Base-by-base conservation (phyloP, 805 yeast genomes). In the Blastobotrys chiropterorum region DNA sequence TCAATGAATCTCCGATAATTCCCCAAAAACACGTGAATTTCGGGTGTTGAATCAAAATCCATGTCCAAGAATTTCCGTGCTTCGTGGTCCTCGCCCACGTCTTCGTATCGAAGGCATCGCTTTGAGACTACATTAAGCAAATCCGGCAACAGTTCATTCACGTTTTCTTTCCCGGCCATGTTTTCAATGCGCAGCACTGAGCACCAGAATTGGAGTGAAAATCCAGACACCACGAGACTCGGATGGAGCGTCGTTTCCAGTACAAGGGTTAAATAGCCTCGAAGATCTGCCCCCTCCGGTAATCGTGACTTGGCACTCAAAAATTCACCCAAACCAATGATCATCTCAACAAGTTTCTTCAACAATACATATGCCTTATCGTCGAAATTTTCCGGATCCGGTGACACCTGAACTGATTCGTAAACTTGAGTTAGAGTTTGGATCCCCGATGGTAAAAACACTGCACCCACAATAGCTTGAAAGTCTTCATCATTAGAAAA, bases 141-240 rank as follows among this genome's bases (percentile, higher is more conserved):
- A 14, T 80, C 81, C 15, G 94, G 84, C 51, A 87, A 70, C 14
- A 85, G 67, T 5, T 70, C 70, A 49, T 75, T 74, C 42, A 85
- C 80, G 44, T 63, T 66, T 2, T 59, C 59, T 26, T 56, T 60
- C 15, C 62, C 53, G 34, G 61, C 57, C 19, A 86, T 72, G 54
- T 83, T 87, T 59, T 90, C 96, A 52, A 83, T 80, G 61, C 99
- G 77, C 48, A 95, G 71, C 58, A 92, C 81, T 1, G 92, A 80
- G 55, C 95, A 89, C 99, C 99, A 95, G 72, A 94, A 85, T 65
- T 90, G 96, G 49, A 94, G 70, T 0, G 97, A 86, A 15, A 94
- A 75, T 0, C 97, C 96, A 48, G 96, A 85, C 2, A 92, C 83
- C n/a, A 92, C 84, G 51, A 94, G 74, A 60, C 96, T 86, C 21